Percentiles rank a stretch among this genome's conserved stretches.
Conservation (phyloP, 208 protist genomes). For the Acanthamoeba rhysodes region DNA sequence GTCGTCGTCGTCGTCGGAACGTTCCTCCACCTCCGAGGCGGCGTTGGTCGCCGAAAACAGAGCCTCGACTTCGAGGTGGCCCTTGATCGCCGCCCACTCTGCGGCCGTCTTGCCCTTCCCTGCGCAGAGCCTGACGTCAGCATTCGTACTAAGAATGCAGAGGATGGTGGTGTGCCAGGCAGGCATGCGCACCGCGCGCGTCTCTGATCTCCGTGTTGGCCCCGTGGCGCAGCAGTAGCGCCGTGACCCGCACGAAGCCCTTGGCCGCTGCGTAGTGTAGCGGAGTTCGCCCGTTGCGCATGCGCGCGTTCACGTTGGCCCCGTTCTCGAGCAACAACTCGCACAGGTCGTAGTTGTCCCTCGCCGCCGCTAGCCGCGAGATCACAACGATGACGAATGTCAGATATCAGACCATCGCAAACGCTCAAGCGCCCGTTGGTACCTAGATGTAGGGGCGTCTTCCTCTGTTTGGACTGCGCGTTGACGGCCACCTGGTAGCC, state of each 20-base stretch:
- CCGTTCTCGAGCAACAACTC: conserved; percentile 8
- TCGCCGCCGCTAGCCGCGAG: not conserved
- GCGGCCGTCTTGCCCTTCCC: conserved; percentile 58
- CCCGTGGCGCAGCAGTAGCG: conserved; percentile 20
- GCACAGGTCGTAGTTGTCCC: conserved; percentile 58
- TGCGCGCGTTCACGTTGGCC: conserved; percentile 48
- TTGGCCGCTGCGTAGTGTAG: conserved; percentile 54
- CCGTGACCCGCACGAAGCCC: conserved; percentile 22
- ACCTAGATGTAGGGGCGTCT: conserved; percentile 52
- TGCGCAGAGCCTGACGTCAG: not conserved
- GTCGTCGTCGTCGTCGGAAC: not conserved
- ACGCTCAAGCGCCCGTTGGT: not conserved
- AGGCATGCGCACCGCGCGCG: not conserved
- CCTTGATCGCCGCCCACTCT: conserved; percentile 41
- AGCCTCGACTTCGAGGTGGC: not conserved
- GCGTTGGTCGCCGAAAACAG: not conserved
- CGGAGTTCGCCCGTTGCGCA: conserved; percentile 48
- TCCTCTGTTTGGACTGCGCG: conserved; percentile 22
- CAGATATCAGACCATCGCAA: not conserved
- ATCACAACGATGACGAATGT: not conserved
- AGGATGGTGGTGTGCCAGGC: not conserved
- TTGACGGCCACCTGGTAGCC: conserved; percentile 26
- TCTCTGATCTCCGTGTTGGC: conserved; percentile 30
- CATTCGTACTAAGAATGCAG: not conserved
- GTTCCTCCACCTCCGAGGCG: no score